Evolutionary conservation across 2,329 filamentous ascomycete genomes (phyloP), one percentile per base, ranked within the genome.

Genomic region (Mycosphaerella sp.): DNA sequence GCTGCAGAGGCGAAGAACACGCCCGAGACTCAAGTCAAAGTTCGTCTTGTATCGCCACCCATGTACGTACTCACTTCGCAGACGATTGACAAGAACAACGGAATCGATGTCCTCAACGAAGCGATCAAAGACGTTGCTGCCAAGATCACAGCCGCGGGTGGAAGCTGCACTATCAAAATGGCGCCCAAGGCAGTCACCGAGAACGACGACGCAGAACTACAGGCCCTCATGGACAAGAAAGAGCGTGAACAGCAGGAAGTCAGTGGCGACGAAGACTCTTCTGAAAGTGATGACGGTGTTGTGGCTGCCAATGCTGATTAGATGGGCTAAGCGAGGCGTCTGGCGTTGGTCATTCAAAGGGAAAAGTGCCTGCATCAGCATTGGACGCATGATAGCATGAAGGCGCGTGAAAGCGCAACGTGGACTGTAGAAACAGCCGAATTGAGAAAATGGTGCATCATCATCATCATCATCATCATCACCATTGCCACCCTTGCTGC

Each of bases 111-210:
- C 57, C 76, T 98, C 61, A 88, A 95, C 71, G 85, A 89, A 66
- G 89, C 93, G 14, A 98, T 98, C 63, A 78, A 86, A 65, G 87
- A 90, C 63, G 90, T 98, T 64, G 80, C 86, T 64, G 79, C 75
- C 66, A 89, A 79, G 70, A 98, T 98, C 68, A 81, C 84, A 68
- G 77, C 72, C 41, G 80, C 86, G 0, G 87, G 87, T 48, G 93
- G 93, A 55, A 83, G 82, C 67, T 86, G 91, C 66, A 80, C 85
- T 39, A 86, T 96, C 63, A 95, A 94, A 82, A 98, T 98, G 93
- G 90, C 93, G 65, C 93, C 93, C 62, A 97, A 97, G 83, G 93
- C 94, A 4, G 93, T 98, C 56, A 98, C 93, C 1, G 94, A 97
- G 79, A 94, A 89, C 71, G 94, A 98, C 66, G 93, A 98, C 67